A percentile compares a stretch with the other conserved stretches of the same genome.
Conservation (phyloP, 805 yeast genomes). For the Citeromyces matritensis region DNA sequence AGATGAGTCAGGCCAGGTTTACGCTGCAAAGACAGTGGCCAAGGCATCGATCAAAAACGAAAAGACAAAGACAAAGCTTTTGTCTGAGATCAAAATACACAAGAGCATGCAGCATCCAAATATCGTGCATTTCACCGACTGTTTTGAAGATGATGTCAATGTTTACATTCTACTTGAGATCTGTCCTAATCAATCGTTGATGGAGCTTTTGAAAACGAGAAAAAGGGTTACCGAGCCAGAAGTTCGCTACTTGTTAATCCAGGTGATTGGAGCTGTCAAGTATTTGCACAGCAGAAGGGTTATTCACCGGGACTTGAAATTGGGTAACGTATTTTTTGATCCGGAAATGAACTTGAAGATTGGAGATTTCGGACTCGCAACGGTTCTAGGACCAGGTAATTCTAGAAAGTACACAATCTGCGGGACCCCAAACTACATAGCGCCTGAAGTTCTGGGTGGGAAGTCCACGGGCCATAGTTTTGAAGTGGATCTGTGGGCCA, state of each 20-base stretch:
- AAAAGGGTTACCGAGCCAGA: conserved; percentile 84
- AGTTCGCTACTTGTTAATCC: conserved; percentile 79
- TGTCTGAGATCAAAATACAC: conserved; percentile 92
- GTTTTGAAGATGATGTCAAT: conserved; percentile 92
- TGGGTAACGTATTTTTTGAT: conserved; percentile 92
- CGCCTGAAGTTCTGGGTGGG: conserved; percentile 92
- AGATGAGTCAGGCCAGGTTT: conserved; percentile 74
- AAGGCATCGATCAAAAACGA: conserved; percentile 85
- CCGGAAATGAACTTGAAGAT: conserved; percentile 87
- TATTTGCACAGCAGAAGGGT: conserved; percentile 87
- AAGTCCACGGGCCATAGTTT: conserved; percentile 80
- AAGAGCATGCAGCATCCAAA: conserved; percentile 79
- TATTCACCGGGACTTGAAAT: conserved; percentile 88
- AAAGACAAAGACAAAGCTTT: conserved; percentile 72
- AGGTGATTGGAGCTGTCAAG: conserved; percentile 85
- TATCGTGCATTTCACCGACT: conserved; percentile 85
- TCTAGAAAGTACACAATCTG: conserved; percentile 88
- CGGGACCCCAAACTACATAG: conserved; percentile 97
- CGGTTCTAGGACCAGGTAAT: conserved; percentile 57
- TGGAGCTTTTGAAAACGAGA: conserved; percentile 82
- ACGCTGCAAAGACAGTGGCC: conserved; percentile 96
- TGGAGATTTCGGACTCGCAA: conserved; percentile 98
- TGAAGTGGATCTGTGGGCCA: conserved; percentile 96
- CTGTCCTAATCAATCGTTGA: conserved; percentile 87
- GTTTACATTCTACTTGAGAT: conserved; percentile 89